Conservation (phyloP, 176 grass and related monocot species). For the Carex pumila region DNA sequence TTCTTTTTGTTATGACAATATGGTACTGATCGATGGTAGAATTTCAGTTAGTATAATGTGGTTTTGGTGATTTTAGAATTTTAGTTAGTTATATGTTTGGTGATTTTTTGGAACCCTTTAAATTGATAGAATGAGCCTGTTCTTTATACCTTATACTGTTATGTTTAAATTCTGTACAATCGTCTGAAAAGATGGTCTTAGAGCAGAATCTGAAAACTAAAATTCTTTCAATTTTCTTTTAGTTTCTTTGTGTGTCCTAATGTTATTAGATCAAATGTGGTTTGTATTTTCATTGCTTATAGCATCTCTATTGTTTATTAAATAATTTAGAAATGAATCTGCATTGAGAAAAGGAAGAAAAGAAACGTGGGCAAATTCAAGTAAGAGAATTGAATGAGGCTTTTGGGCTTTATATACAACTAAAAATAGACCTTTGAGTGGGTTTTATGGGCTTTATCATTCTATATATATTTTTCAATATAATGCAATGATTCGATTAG, state of each 20-base stretch:
- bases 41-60: not conserved
- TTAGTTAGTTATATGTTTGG: not conserved
- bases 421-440: not conserved
- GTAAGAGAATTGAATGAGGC: not conserved
- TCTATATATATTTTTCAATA: not conserved
- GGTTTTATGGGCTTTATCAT: no score
- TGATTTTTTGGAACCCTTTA: slow-evolving; percentile 1
- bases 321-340: not conserved
- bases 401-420: not conserved
- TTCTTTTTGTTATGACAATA: not conserved
- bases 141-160: slow-evolving; percentile 1
- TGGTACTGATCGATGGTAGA: not conserved
- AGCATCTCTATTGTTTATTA: not conserved
- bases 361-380: not conserved
- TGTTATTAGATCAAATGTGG: not conserved
- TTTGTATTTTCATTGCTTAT: not conserved
- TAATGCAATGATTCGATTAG: not conserved
- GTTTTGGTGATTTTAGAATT: not conserved
- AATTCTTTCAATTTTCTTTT: not conserved
- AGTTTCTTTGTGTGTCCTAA: not conserved
- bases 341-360: not conserved
- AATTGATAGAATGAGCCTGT: slow-evolving; percentile 10
- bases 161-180: not conserved
- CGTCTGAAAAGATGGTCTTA: not conserved
- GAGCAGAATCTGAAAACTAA: not conserved